These are phyloP conservation scores for Candida palmyrensis DNA, from an alignment of 805 yeast species.

Conservation along the genomic window DNA sequence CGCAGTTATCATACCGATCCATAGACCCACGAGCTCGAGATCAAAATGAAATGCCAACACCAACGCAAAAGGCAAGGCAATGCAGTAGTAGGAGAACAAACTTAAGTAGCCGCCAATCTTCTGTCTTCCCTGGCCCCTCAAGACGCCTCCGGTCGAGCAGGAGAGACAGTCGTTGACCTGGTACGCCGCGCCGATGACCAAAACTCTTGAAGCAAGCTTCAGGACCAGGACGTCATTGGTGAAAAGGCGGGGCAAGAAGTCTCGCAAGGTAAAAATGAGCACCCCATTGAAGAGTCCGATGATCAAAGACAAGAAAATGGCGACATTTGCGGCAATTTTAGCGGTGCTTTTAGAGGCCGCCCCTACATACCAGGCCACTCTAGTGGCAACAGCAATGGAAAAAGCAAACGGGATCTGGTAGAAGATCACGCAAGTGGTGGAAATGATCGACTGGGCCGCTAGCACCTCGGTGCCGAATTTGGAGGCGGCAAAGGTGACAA, in stretches of 20 bases:
- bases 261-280: conserved; percentile 33
- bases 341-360: conserved; percentile 46
- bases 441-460: conserved; percentile 71
- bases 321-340: conserved; percentile 29
- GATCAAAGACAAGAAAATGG: conserved; percentile 25
- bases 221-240: conserved; percentile 35
- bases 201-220: conserved; percentile 32
- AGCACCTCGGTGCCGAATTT: conserved; percentile 59
- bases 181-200: conserved; percentile 44
- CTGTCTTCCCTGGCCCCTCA: conserved; percentile 57
- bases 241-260: conserved; percentile 35
- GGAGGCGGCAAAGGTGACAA: conserved; percentile 64
- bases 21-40: conserved; percentile 40
- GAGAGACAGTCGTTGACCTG: conserved; percentile 48
- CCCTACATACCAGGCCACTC: conserved; percentile 74
- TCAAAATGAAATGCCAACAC: conserved; percentile 37
- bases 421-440: conserved; percentile 61
- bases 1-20: conserved; percentile 45
- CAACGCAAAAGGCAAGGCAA: conserved; percentile 47
- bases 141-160: conserved; percentile 47
- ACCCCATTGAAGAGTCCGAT: conserved; percentile 34
- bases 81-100: conserved; percentile 41
- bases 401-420: conserved; percentile 76
- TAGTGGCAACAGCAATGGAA: conserved; percentile 69
- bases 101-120: conserved; percentile 51